These are phyloP conservation scores for Pyrenochaeta sp. DNA, from an alignment of 2,329 filamentous ascomycete species.

Conservation along the genomic window DNA sequence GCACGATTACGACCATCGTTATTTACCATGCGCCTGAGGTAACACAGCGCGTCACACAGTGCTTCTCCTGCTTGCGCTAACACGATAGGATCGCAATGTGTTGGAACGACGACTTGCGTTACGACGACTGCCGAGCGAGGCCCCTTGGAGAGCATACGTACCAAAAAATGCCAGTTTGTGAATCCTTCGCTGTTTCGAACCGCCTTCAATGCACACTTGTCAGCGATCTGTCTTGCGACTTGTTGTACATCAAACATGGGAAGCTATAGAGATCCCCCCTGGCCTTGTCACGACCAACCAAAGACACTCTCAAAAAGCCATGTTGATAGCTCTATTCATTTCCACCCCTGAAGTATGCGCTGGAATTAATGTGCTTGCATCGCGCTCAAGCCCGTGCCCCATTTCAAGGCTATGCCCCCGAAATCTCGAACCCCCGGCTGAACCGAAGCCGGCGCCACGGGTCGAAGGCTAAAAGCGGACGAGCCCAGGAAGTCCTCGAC, in stretches of 20 bases:
- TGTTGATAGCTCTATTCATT: conserved; percentile 2
- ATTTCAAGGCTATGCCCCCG: conserved; percentile 3
- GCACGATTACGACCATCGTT: conserved; percentile 14
- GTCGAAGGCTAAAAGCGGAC: conserved; percentile 17
- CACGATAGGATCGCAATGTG: conserved; percentile 7
- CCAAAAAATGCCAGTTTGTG: conserved; percentile 9
- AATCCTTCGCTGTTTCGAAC: conserved; percentile 30
- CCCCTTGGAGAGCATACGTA: neutral
- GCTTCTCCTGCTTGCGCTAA: conserved; percentile 6
- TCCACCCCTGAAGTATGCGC: neutral
- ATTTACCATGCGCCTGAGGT: conserved; percentile 17
- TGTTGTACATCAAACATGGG: no score
- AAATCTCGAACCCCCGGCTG: conserved; percentile 16
- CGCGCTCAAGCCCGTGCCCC: conserved; percentile 12
- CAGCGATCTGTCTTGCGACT: neutral
- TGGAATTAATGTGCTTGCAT: conserved; percentile 25
- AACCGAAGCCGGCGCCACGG: conserved; percentile 28
- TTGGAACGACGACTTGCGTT: conserved; percentile 1
- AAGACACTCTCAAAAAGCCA: neutral
- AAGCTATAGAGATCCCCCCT: no score
- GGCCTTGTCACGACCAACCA: neutral
- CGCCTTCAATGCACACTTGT: neutral
- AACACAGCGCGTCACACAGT: conserved; percentile 10
- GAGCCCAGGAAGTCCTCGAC: conserved; percentile 15
- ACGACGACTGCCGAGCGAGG: conserved; percentile 5